Base-by-base conservation (phyloP, 352 stramenopile species). In the Pythium diclinum region DNA sequence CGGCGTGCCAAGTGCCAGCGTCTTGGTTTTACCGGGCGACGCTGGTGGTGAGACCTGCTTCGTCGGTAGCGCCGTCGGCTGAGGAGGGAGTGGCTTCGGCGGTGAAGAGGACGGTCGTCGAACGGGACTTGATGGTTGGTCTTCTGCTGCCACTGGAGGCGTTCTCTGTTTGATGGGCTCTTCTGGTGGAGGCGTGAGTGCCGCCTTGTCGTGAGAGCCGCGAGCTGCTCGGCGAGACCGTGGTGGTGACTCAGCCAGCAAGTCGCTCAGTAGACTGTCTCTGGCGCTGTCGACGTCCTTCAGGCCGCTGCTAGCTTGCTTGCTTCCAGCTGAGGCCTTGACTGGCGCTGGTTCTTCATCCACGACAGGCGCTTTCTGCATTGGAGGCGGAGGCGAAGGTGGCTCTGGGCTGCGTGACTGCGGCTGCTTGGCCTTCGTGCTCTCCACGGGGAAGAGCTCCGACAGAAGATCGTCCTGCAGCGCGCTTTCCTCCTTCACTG, bases 201-300 rank as follows among this genome's bases (percentile, higher is more conserved):
- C 16, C 5, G 1, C 14, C 2, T 49, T 49, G 7, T 49, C 42
- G 21, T 5, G 44, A 16, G 44, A 28, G 6, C 19, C 19, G 30
- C 44, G 44, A 6, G 47, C n/a, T 49, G 47, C 7, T 64, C 47
- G 66, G 8, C 30, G 47, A 44, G 76, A 57, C 19, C 75, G 73
- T 3, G 74, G 66, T 44, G 78, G 71, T 6, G 73, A 82, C 19
- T 78, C 75, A 0, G 68, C 59, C 3, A 90, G 56, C 34, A 90
- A 36, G 46, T 87, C 81, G 63, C 78, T 79, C 3, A 90, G 61
- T 14, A 90, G 44, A 66, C 71, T 85, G 34, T 87, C 81, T 21
- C 73, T 68, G 17, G 81, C 73, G 7, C 76, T 88, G 8, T 60
- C 14, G 33, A 47, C 11, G 42, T 61, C 47, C 19, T 32, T 49